A percentile compares a stretch with the other conserved stretches of the same genome.
Conservation (phyloP, 495 filamentous ascomycete genomes). For the Niebla homalea region DNA sequence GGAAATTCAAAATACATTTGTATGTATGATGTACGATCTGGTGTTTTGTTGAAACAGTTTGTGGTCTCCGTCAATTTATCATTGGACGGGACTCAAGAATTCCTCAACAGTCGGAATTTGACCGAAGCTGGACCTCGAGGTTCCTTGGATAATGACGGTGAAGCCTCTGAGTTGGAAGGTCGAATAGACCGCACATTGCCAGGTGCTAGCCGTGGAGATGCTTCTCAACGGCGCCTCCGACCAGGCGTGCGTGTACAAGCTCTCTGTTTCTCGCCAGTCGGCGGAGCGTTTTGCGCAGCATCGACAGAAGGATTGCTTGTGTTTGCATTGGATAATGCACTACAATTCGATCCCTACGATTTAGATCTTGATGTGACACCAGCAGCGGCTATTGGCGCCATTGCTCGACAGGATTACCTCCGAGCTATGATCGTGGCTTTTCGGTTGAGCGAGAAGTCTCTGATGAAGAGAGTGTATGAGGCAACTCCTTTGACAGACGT, state of each 20-base stretch:
- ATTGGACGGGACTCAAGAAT: constrained; percentile 89
- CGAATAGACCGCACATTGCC: constrained; percentile 76
- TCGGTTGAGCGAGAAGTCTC: constrained; percentile 66
- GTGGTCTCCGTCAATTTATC: constrained; percentile 89
- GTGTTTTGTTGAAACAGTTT: constrained; percentile 84
- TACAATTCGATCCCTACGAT: constrained; percentile 90
- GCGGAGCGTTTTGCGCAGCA: constrained; percentile 83
- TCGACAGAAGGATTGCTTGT: constrained; percentile 88
- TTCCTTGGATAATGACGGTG: constrained; percentile 73
- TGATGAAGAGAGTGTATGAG: constrained; percentile 77
- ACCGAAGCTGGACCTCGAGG: constrained; percentile 80
- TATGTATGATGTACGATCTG: constrained; percentile 78
- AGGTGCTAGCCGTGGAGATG: constrained; percentile 74
- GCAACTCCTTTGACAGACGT: constrained; percentile 65
- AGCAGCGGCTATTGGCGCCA: constrained; percentile 57
- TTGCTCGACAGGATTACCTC: constrained; percentile 67
- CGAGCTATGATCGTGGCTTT: constrained; percentile 95
- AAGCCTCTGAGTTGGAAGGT: constrained; percentile 78
- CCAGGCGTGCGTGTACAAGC: constrained; percentile 79
- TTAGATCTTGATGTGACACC: constrained; percentile 87
- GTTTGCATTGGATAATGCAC: constrained; percentile 69
- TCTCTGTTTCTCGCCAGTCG: constrained; percentile 77
- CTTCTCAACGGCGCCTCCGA: constrained; percentile 55
- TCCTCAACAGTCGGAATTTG: constrained; percentile 78
- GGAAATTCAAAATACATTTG: constrained; percentile 98